Conservation (phyloP, 257 asterid species). For the Orobanche coerulescens region DNA sequence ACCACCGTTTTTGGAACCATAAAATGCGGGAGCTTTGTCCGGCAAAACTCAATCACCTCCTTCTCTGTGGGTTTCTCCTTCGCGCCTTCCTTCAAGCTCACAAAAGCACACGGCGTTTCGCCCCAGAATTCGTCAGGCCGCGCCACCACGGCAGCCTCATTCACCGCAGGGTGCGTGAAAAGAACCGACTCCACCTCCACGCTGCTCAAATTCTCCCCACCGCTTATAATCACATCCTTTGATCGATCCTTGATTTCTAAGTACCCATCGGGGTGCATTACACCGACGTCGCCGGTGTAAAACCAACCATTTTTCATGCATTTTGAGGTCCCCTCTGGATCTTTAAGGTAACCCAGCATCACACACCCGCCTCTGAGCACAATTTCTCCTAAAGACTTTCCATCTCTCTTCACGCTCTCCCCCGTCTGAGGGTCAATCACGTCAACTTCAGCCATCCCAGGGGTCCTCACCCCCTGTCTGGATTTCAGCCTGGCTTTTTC, state of each 20-base stretch:
- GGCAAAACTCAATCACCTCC: slow-evolving; percentile 45
- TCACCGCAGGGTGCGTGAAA: slow-evolving; percentile 61
- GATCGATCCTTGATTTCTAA: slow-evolving; percentile 69
- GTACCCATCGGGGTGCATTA: slow-evolving; percentile 75
- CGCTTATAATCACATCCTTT: slow-evolving; percentile 72
- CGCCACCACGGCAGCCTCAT: slow-evolving; percentile 86
- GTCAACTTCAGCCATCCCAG: slow-evolving; percentile 46
- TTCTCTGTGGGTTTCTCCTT: slow-evolving; percentile 38
- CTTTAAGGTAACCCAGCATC: slow-evolving; percentile 65
- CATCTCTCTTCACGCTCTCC: slow-evolving; percentile 43
- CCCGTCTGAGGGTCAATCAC: slow-evolving; percentile 46
- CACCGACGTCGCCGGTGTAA: slow-evolving; percentile 75
- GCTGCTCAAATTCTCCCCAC: slow-evolving; percentile 82
- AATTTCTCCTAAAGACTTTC: slow-evolving; percentile 45
- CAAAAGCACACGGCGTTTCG: slow-evolving; percentile 74
- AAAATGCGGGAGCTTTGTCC: slow-evolving; percentile 43
- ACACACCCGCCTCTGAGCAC: slow-evolving; percentile 49
- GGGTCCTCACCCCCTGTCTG: slow-evolving; percentile 59
- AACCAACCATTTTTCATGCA: slow-evolving; percentile 62
- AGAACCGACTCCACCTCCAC: slow-evolving; percentile 75
- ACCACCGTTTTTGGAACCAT: slow-evolving; percentile 75
- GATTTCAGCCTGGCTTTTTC: slow-evolving; percentile 65
- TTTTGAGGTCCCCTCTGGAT: slow-evolving; percentile 45
- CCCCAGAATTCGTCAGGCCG: slow-evolving; percentile 79
- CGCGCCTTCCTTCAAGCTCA: slow-evolving; percentile 47